Evolutionary conservation across 1,139 yeast genomes (phyloP).

Genomic region (Kluyveromyces sp.): DNA sequence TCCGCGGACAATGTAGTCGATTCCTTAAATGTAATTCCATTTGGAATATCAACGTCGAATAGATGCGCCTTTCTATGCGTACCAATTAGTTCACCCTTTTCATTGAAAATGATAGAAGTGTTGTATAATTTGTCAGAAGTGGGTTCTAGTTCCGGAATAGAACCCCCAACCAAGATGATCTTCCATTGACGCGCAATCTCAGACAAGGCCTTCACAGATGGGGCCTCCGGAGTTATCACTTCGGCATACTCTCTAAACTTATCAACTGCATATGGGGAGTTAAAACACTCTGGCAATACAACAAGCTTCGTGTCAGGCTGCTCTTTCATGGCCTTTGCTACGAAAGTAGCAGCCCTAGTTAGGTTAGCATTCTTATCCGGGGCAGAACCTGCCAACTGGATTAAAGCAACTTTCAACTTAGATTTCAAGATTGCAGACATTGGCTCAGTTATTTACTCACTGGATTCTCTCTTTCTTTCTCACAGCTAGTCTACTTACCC

Average conservation of each 20-base stretch:
- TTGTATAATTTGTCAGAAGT: slow-evolving; percentile 59
- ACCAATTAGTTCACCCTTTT: slow-evolving; percentile 65
- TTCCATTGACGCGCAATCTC: slow-evolving; percentile 53
- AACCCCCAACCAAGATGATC: slow-evolving; percentile 76
- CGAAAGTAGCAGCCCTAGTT: slow-evolving; percentile 41
- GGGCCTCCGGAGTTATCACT: slow-evolving; percentile 57
- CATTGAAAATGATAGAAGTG: slow-evolving; percentile 71
- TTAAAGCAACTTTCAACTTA: slow-evolving; percentile 45
- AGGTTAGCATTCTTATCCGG: slow-evolving; percentile 54
- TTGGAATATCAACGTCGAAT: slow-evolving; percentile 87
- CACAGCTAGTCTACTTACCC: too few relatives aligned
- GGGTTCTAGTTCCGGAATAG: slow-evolving; percentile 69
- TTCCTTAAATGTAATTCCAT: slow-evolving; percentile 80
- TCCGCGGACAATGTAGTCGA: slow-evolving; percentile 65
- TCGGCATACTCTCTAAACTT: slow-evolving; percentile 86
- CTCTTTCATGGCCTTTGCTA: slow-evolving; percentile 43
- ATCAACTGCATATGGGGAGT: slow-evolving; percentile 86
- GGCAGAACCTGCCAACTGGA: slow-evolving; percentile 31
- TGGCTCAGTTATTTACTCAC: not conserved
- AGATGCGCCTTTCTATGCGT: slow-evolving; percentile 85
- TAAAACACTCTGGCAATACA: slow-evolving; percentile 70
- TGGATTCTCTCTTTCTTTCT: not conserved
- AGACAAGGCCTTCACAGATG: slow-evolving; percentile 41
- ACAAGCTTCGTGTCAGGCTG: slow-evolving; percentile 49
- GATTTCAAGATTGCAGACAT: slow-evolving; percentile 31